Evolutionary conservation across 2,329 filamentous ascomycete genomes (phyloP).

Genomic region (Penicillium sp.): DNA sequence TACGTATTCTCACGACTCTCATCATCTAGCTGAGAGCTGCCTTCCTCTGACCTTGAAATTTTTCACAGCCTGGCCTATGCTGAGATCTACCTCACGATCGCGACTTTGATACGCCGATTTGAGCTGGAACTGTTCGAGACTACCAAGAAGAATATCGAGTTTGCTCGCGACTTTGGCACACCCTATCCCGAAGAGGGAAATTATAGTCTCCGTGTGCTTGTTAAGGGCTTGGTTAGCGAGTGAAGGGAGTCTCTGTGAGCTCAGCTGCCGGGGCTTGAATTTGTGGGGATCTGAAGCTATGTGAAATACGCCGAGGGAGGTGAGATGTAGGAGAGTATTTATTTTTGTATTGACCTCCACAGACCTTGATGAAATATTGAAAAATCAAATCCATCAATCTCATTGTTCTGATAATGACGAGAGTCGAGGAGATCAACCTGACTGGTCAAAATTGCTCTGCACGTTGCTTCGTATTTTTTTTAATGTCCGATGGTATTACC

Average conservation of each 20-base stretch:
- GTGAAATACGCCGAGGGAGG: too few relatives aligned
- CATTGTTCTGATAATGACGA: too few relatives aligned
- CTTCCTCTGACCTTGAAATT: background rate
- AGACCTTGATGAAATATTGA: too few relatives aligned
- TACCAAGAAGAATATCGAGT: constrained; percentile 6
- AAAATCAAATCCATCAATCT: too few relatives aligned
- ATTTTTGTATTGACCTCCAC: too few relatives aligned
- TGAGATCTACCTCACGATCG: constrained; percentile 13
- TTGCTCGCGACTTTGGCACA: constrained; percentile 14
- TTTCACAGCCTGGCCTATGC: constrained; percentile 13
- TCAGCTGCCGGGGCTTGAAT: background rate
- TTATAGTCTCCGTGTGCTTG: constrained; percentile 2
- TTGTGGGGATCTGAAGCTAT: too few relatives aligned
- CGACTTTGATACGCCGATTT: constrained; percentile 10
- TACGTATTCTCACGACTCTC: constrained; percentile 1
- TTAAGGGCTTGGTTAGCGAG: constrained; percentile 3
- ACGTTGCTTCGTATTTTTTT: too few relatives aligned
- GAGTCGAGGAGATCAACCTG: too few relatives aligned
- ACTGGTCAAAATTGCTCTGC: too few relatives aligned
- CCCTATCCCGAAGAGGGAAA: constrained; percentile 11
- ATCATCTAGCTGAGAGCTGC: background rate
- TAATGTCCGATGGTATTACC: too few relatives aligned
- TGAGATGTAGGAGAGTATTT: too few relatives aligned
- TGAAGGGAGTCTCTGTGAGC: background rate
- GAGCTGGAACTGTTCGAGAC: constrained; percentile 13